These are phyloP conservation scores for Neurospora sp. DNA, from an alignment of 495 filamentous ascomycete species.

Conservation along the genomic window DNA sequence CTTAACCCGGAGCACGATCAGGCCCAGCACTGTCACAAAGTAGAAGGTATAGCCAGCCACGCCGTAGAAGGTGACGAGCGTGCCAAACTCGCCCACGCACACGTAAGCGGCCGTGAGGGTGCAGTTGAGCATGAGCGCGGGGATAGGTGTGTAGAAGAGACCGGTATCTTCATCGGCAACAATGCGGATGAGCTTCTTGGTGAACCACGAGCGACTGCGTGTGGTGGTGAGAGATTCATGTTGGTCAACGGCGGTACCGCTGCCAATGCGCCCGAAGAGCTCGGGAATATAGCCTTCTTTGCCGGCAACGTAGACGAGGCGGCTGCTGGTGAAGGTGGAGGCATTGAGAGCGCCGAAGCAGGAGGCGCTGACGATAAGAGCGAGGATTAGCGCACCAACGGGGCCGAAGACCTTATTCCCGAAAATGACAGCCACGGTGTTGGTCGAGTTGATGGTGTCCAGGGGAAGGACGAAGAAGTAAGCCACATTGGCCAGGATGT, in stretches of 20 bases:
- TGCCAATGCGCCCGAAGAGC: constrained; percentile 73
- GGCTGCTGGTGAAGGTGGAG: constrained; percentile 84
- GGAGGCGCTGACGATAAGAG: constrained; percentile 76
- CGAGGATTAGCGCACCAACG: constrained; percentile 71
- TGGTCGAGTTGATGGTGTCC: constrained; percentile 64
- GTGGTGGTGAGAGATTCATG: constrained; percentile 29
- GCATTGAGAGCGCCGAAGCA: constrained; percentile 92
- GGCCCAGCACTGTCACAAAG: constrained; percentile 85
- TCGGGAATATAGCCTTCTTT: constrained; percentile 90
- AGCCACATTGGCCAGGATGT: constrained; percentile 80
- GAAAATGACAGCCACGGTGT: constrained; percentile 92
- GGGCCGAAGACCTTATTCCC: constrained; percentile 78
- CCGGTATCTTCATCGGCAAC: constrained; percentile 52
- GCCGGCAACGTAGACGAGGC: constrained; percentile 86
- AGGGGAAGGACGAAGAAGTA: constrained; percentile 94
- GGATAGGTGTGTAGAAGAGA: constrained; percentile 79
- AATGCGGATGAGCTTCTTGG: constrained; percentile 43
- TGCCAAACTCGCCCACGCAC: constrained; percentile 78
- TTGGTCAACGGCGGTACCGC: constrained; percentile 37
- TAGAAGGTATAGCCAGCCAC: constrained; percentile 96
- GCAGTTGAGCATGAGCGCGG: constrained; percentile 76
- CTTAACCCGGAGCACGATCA: constrained; percentile 81
- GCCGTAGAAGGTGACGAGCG: constrained; percentile 90
- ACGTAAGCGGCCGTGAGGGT: constrained; percentile 65
- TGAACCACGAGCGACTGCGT: constrained; percentile 49